These are phyloP conservation scores for Aspergillus fumigatus DNA, from an alignment of 2,329 filamentous ascomycete genomes.

Conservation along the genomic window DNA sequence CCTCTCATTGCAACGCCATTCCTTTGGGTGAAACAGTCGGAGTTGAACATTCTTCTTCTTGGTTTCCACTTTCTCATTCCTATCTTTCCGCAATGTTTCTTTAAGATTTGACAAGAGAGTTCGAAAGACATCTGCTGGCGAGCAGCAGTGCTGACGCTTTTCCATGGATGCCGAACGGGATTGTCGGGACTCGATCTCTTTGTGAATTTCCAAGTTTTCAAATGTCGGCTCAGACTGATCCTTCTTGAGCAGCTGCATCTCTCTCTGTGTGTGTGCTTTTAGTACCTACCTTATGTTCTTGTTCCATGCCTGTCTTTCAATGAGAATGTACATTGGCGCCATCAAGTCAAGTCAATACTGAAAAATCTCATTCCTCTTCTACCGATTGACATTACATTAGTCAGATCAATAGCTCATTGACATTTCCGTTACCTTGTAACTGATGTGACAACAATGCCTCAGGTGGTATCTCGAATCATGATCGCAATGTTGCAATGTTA, in stretches of 20 bases:
- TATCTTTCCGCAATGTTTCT: slow-evolving; percentile 8
- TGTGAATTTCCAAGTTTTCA: neutral
- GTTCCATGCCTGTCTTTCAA: neutral
- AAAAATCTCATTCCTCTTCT: neutral
- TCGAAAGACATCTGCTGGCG: slow-evolving; percentile 4
- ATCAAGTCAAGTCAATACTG: neutral
- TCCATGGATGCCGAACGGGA: neutral
- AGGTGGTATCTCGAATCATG: too few species aligned
- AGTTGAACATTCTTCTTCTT: slow-evolving; percentile 15
- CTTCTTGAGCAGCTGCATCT: slow-evolving; percentile 6
- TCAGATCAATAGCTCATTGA: neutral
- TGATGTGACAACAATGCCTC: too few species aligned
- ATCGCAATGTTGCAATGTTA: too few species aligned
- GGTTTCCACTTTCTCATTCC: slow-evolving; percentile 8
- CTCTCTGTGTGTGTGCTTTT: neutral
- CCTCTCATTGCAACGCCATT: slow-evolving; percentile 15
- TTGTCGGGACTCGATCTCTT: neutral
- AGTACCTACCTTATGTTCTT: neutral
- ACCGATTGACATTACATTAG: neutral
- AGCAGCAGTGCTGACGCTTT: slow-evolving; percentile 15
- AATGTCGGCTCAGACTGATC: slow-evolving; percentile 11
- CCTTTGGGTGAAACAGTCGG: slow-evolving; percentile 16
- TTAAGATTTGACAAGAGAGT: neutral
- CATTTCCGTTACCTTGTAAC: too few species aligned
- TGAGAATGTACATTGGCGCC: neutral